Percentiles rank a stretch among this genome's conserved stretches.
These are phyloP conservation scores for Scutellaria baicalensis DNA, from an alignment of 257 asterid species.

Conservation along the genomic window DNA sequence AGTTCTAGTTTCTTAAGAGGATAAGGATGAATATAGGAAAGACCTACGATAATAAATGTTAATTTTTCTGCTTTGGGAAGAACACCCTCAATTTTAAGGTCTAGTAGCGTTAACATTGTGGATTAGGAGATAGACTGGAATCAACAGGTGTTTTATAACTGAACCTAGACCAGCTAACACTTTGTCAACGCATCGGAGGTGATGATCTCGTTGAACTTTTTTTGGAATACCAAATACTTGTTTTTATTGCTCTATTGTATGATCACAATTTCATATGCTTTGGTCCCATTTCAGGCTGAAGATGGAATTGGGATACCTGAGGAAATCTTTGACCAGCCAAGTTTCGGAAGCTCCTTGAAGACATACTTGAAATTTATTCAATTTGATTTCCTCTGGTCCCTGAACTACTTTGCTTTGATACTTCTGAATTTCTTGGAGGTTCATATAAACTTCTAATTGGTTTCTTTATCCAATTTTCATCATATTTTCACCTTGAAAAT, in stretches of 20 bases:
- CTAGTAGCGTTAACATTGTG: neutral
- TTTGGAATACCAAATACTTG: neutral
- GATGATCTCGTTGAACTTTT: neutral
- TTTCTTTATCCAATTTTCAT: constrained; percentile 8
- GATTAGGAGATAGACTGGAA: neutral
- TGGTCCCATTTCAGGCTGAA: constrained; percentile 73
- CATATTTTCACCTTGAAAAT: neutral
- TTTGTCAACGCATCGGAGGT: neutral
- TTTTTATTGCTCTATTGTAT: neutral
- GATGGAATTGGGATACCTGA: constrained; percentile 97
- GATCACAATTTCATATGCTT: neutral
- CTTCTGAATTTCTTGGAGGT: constrained; percentile 82
- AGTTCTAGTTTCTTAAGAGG: neutral
- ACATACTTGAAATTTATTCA: constrained; percentile 65
- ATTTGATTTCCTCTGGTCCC: constrained; percentile 84
- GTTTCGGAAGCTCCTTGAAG: constrained; percentile 58
- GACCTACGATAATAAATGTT: neutral
- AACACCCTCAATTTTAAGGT: neutral
- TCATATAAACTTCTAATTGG: constrained; percentile 14
- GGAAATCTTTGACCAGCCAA: constrained; percentile 83
- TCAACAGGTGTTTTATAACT: neutral
- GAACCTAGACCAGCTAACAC: neutral
- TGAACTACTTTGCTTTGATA: constrained; percentile 76
- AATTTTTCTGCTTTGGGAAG: neutral
- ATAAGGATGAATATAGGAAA: neutral